Conservation (phyloP, 2,329 filamentous ascomycete species). For the Ilyonectria destructans region DNA sequence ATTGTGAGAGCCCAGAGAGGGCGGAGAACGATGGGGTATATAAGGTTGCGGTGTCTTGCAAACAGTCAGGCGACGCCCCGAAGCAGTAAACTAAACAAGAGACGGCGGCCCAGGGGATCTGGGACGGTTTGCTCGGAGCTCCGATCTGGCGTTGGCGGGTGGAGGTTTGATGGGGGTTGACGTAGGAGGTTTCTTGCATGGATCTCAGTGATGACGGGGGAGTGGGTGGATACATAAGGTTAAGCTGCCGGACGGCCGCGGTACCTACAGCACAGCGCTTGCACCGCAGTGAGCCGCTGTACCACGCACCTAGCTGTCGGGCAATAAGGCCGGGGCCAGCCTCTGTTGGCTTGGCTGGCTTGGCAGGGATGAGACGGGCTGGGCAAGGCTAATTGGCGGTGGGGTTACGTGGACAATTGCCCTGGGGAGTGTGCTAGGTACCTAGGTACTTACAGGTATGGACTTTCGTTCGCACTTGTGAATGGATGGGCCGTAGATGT, state of each 20-base stretch:
- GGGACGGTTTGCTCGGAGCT: not conserved
- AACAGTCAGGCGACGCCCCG: not conserved
- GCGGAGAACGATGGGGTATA: conserved; percentile 5
- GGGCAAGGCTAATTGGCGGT: not conserved
- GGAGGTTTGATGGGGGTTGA: not conserved
- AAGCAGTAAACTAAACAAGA: not conserved
- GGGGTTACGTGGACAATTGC: conserved; percentile 1
- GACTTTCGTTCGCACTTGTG: not conserved
- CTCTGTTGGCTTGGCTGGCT: conserved; percentile 13
- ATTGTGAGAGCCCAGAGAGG: conserved; percentile 5
- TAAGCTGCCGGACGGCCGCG: not conserved
- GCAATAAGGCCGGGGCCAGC: conserved; percentile 9
- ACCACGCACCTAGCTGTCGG: not conserved
- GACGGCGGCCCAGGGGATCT: not conserved
- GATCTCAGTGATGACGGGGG: not conserved
- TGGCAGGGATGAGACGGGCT: conserved; percentile 3
- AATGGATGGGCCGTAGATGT: not conserved
- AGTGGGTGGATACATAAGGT: not conserved
- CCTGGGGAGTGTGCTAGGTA: not conserved
- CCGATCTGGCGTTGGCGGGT: not conserved
- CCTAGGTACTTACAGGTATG: no score
- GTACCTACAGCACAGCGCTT: not conserved
- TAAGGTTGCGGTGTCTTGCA: not conserved
- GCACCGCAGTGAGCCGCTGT: not conserved
- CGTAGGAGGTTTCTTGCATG: conserved; percentile 1